phyloP scores from a whole-genome alignment of 768 basidiomycete genomes.

The Termitomyces sp. region DNA sequence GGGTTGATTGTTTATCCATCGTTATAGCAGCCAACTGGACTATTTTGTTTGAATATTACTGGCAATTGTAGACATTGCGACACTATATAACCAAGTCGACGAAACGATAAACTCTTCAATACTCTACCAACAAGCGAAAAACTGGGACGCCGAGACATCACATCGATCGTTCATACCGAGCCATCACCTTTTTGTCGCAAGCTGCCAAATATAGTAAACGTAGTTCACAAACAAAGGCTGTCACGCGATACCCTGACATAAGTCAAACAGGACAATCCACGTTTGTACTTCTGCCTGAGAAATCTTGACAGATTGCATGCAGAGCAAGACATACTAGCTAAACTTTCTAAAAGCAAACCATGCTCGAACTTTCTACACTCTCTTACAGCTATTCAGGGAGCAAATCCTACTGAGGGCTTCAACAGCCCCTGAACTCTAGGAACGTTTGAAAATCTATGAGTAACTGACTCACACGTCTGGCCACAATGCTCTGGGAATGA shows the following conservation, averaged over 20 bases:
- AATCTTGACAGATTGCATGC: background rate
- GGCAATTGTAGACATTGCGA: background rate
- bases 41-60: background rate
- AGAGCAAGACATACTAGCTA: background rate
- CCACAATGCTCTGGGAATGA: background rate
- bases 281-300: background rate
- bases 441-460: background rate
- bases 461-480: background rate
- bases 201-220: conserved; percentile 30
- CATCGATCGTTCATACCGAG: background rate
- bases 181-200: background rate
- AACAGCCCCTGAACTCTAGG: background rate
- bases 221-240: conserved; percentile 19
- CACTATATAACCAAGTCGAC: background rate
- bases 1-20: background rate
- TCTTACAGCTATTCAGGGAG: background rate
- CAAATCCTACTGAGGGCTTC: background rate
- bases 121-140: background rate
- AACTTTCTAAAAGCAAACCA: background rate
- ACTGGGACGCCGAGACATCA: background rate
- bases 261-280: background rate
- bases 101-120: background rate
- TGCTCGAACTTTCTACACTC: background rate
- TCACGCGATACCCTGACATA: background rate
- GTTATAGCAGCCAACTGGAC: background rate